A percentile compares a stretch with the other conserved stretches of the same genome.
phyloP scores from a whole-genome alignment of 2,329 filamentous ascomycete genomes.

The Clarireedia homoeocarpa region DNA sequence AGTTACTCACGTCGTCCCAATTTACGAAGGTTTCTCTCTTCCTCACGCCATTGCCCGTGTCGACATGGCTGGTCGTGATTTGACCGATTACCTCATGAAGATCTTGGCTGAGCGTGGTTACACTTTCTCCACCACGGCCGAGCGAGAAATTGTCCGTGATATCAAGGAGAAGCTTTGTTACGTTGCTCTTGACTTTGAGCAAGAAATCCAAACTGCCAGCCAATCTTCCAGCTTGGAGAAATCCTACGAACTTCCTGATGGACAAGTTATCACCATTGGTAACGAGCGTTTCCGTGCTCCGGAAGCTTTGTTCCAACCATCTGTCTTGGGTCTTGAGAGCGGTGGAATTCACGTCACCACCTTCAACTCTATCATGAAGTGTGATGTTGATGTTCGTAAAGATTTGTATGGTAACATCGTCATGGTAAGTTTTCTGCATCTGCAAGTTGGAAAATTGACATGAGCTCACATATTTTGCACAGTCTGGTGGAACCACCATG shows the following conservation, averaged over 20 bases:
- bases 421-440: constrained; percentile 65
- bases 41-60: constrained; percentile 99
- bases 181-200: constrained; percentile 98
- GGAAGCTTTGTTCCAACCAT: constrained; percentile 99
- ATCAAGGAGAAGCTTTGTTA: constrained; percentile 99
- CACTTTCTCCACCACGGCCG: constrained; percentile 98
- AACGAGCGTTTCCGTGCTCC: constrained; percentile 99
- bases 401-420: constrained; percentile 99
- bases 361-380: constrained; percentile 99
- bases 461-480: constrained; percentile 16
- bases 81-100: constrained; percentile 99
- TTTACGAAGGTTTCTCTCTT: constrained; percentile 99
- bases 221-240: constrained; percentile 99
- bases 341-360: constrained; percentile 99
- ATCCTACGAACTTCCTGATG: constrained; percentile 99
- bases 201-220: constrained; percentile 99
- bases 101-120: constrained; percentile 99
- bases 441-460: neutral
- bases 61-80: constrained; percentile 99
- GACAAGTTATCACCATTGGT: constrained; percentile 98
- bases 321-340: constrained; percentile 94
- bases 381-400: constrained; percentile 99
- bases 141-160: constrained; percentile 99
- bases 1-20: constrained; percentile 99
- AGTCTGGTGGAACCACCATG: constrained; percentile 99